phyloP scores from a whole-genome alignment of 2,329 filamentous ascomycete species.

The Sporothrix euskadiensis region DNA sequence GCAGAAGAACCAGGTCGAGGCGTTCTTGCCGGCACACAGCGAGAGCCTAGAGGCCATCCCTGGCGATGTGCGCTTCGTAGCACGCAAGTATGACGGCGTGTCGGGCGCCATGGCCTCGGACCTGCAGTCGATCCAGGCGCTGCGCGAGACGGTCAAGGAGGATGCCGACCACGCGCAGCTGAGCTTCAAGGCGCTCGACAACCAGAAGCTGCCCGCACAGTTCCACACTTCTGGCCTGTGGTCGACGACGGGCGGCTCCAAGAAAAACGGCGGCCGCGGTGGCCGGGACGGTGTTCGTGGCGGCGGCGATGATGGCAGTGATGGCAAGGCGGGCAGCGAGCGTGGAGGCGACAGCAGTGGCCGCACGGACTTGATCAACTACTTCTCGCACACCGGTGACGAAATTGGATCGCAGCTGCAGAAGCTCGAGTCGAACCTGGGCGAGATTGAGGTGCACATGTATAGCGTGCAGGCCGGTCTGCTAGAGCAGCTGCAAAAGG shows the following conservation, averaged over 20 bases:
- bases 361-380: constrained; percentile 58
- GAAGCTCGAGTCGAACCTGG: constrained; percentile 59
- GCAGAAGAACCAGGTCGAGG: constrained; percentile 74
- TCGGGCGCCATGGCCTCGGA: constrained; percentile 45
- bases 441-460: constrained; percentile 66
- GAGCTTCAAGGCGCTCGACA: constrained; percentile 50
- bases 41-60: constrained; percentile 44
- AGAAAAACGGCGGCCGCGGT: constrained; percentile 22
- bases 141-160: constrained; percentile 45
- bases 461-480: constrained; percentile 62
- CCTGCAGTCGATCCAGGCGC: constrained; percentile 46
- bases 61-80: constrained; percentile 48
- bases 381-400: constrained; percentile 63
- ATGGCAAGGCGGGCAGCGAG: constrained; percentile 40
- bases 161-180: constrained; percentile 47
- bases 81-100: constrained; percentile 49
- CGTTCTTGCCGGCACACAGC: constrained; percentile 60
- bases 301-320: constrained; percentile 44
- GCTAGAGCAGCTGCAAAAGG: constrained; percentile 59
- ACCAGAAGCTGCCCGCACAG: constrained; percentile 50
- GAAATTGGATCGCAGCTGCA: constrained; percentile 61
- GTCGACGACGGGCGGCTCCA: constrained; percentile 46
- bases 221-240: constrained; percentile 52
- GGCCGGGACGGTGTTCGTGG: constrained; percentile 38
- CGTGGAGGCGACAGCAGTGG: constrained; percentile 42